Evolutionary conservation across 345 rosid species (phyloP).

Genomic region (Gossypium raimondii): DNA sequence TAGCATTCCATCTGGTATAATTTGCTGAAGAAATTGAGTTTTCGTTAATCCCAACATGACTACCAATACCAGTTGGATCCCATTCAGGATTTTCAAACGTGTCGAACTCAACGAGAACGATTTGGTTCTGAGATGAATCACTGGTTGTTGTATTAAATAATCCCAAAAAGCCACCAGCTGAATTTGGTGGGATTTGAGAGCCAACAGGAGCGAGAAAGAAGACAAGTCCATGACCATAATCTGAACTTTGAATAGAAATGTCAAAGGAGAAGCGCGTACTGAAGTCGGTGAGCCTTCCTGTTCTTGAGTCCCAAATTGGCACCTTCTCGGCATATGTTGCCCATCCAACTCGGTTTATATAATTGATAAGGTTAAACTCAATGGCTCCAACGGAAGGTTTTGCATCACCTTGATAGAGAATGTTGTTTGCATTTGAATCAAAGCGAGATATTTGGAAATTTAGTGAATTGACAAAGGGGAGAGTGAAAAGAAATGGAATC

Average conservation of each 20-base stretch:
- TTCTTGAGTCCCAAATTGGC: constrained; percentile 29
- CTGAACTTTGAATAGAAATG: not conserved
- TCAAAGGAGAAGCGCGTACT: constrained; percentile 31
- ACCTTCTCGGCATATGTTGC: constrained; percentile 26
- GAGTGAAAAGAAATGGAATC: not conserved
- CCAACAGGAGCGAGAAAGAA: constrained; percentile 38
- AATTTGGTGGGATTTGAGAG: constrained; percentile 32
- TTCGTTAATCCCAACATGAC: constrained; percentile 42
- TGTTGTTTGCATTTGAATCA: not conserved
- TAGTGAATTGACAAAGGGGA: constrained; percentile 18
- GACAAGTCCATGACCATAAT: constrained; percentile 25
- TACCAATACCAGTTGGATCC: constrained; percentile 28
- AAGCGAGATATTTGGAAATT: constrained; percentile 27
- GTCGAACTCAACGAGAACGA: constrained; percentile 39
- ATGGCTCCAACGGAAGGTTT: constrained; percentile 22
- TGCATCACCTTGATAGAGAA: constrained; percentile 38
- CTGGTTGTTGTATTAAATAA: constrained; percentile 25
- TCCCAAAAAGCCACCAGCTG: constrained; percentile 41
- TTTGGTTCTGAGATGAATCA: constrained; percentile 20
- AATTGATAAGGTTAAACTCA: constrained; percentile 24
- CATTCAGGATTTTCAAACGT: constrained; percentile 11
- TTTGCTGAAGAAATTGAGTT: constrained; percentile 21
- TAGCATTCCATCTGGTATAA: constrained; percentile 6
- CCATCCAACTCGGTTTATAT: constrained; percentile 30
- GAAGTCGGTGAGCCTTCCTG: constrained; percentile 30